These are phyloP conservation scores for Phallus indusiatus DNA, from an alignment of 768 basidiomycete species.

Conservation along the genomic window DNA sequence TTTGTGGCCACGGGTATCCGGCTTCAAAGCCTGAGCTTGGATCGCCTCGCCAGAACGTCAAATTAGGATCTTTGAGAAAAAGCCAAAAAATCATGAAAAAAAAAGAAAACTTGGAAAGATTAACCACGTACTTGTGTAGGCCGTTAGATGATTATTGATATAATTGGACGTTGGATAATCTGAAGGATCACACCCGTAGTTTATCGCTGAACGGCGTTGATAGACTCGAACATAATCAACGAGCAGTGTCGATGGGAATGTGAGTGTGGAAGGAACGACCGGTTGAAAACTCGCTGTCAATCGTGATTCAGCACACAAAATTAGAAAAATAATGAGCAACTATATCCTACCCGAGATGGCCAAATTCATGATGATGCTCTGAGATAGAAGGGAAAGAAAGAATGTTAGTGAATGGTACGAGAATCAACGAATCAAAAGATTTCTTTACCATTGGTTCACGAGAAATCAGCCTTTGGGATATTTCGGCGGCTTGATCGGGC, in stretches of 20 bases:
- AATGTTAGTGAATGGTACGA: neutral
- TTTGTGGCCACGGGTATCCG: slow-evolving; percentile 26
- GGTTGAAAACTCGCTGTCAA: slow-evolving; percentile 55
- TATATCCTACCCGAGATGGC: slow-evolving; percentile 42
- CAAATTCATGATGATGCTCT: slow-evolving; percentile 50
- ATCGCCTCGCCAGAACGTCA: slow-evolving; percentile 18
- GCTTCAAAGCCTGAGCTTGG: slow-evolving; percentile 14
- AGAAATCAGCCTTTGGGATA: slow-evolving; percentile 42
- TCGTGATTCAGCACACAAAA: neutral
- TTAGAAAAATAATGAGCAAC: neutral
- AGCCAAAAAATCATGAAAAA: neutral
- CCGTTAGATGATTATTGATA: slow-evolving; percentile 44
- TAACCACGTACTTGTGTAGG: slow-evolving; percentile 46
- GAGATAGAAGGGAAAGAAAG: neutral
- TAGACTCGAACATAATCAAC: slow-evolving; percentile 81
- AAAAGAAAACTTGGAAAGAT: neutral
- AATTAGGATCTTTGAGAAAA: slow-evolving; percentile 17
- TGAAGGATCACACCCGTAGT: slow-evolving; percentile 58
- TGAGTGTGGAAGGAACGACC: slow-evolving; percentile 44
- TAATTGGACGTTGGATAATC: slow-evolving; percentile 59
- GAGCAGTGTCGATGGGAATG: slow-evolving; percentile 60
- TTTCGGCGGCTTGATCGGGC: slow-evolving; percentile 28
- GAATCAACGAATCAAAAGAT: neutral
- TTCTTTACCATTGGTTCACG: slow-evolving; percentile 39
- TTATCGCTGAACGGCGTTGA: slow-evolving; percentile 46